A percentile compares a stretch with the other conserved stretches of the same genome.
These are phyloP conservation scores for Articulospora tetracladia DNA, from an alignment of 495 filamentous ascomycete genomes.

Conservation along the genomic window DNA sequence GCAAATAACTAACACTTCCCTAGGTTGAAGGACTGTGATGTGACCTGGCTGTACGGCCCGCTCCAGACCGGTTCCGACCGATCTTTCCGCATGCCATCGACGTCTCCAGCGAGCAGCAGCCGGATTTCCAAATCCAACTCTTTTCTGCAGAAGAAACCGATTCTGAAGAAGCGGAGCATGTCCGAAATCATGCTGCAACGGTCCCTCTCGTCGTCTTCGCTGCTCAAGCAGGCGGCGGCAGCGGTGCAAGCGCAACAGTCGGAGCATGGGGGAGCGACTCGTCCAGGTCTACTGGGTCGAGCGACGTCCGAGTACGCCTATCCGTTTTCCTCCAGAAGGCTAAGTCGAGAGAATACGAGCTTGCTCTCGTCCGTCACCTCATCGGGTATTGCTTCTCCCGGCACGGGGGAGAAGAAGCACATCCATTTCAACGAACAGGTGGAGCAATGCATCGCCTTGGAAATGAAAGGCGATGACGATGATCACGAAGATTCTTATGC, in stretches of 20 bases:
- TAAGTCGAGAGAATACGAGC: constrained; percentile 53
- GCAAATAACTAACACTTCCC: constrained; percentile 30
- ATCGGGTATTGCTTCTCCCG: constrained; percentile 65
- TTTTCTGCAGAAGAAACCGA: constrained; percentile 80
- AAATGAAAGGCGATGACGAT: constrained; percentile 69
- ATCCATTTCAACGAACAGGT: constrained; percentile 98
- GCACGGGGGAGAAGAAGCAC: constrained; percentile 62
- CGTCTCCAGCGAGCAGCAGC: constrained; percentile 49
- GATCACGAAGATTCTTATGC: constrained; percentile 56
- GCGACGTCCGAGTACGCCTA: constrained; percentile 33
- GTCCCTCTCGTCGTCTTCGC: constrained; percentile 84
- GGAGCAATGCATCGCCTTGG: constrained; percentile 91
- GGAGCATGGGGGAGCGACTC: constrained; percentile 35
- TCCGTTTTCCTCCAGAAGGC: constrained; percentile 50
- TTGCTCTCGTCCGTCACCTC: constrained; percentile 54
- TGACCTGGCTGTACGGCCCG: constrained; percentile 97
- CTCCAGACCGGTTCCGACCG: constrained; percentile 60
- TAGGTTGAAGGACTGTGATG: constrained; percentile 96
- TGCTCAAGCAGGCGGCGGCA: constrained; percentile 90
- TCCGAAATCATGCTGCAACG: constrained; percentile 93
- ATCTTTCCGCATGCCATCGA: constrained; percentile 35
- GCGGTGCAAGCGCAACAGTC: constrained; percentile 87
- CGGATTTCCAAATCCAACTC: constrained; percentile 79
- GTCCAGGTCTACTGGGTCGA: constrained; percentile 21
- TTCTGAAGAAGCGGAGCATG: constrained; percentile 93